Evolutionary conservation across 2,329 filamentous ascomycete species (phyloP).

Genomic region (Aureobasidium namibiae): DNA sequence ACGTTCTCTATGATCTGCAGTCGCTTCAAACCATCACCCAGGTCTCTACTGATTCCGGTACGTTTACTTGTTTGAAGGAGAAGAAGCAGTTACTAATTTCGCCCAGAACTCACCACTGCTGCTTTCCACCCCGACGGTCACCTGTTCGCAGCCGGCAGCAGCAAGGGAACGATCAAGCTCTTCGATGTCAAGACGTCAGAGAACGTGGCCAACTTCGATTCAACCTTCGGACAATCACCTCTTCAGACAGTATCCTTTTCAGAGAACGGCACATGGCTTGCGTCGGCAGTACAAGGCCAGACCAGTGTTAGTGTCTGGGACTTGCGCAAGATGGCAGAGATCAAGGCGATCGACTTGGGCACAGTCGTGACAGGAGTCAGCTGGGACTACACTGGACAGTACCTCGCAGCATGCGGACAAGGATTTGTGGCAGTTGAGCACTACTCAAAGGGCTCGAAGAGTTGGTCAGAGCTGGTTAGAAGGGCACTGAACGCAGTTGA

Average conservation of each 20-base stretch:
- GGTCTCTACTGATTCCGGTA: conserved; percentile 72
- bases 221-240: conserved; percentile 44
- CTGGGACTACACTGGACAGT: conserved; percentile 96
- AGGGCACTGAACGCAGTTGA: conserved; percentile 65
- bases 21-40: conserved; percentile 63
- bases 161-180: conserved; percentile 72
- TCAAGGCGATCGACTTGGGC: conserved; percentile 81
- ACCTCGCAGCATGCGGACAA: conserved; percentile 71
- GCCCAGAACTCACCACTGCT: conserved; percentile 61
- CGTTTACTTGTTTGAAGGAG: conserved; percentile 27
- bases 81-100: conserved; percentile 22
- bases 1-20: conserved; percentile 76
- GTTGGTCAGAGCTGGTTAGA: conserved; percentile 78
- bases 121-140: conserved; percentile 97
- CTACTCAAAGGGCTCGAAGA: conserved; percentile 78
- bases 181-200: conserved; percentile 78
- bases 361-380: conserved; percentile 65
- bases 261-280: conserved; percentile 95
- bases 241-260: conserved; percentile 77
- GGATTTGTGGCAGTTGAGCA: conserved; percentile 80
- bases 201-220: conserved; percentile 63
- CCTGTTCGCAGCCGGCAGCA: conserved; percentile 77
- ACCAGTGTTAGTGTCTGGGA: conserved; percentile 82
- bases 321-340: conserved; percentile 72
- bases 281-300: conserved; percentile 69